These are phyloP conservation scores for Colletotrichum lupini DNA, from an alignment of 2,329 filamentous ascomycete species.

Conservation along the genomic window DNA sequence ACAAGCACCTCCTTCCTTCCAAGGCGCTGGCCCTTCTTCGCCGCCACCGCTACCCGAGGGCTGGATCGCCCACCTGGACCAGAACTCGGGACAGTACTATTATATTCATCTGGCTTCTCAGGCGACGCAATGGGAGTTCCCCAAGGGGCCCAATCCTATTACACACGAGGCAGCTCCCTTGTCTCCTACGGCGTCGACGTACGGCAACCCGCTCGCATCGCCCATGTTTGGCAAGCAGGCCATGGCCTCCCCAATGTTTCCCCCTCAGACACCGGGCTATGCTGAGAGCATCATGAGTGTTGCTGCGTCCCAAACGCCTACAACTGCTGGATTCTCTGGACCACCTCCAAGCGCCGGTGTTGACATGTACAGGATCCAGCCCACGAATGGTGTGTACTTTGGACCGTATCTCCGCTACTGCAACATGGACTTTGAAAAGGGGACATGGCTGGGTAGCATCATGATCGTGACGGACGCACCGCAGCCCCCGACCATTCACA, in stretches of 20 bases:
- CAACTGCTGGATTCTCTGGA: slow-evolving; percentile 84
- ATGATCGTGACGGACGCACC: slow-evolving; percentile 90
- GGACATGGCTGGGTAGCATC: slow-evolving; percentile 93
- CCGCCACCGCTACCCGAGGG: slow-evolving; percentile 95
- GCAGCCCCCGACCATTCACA: slow-evolving; percentile 94
- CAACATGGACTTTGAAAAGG: slow-evolving; percentile 95
- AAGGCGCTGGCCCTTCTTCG: slow-evolving; percentile 74
- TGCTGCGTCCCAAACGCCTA: slow-evolving; percentile 78
- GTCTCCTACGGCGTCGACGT: slow-evolving; percentile 83
- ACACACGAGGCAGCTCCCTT: slow-evolving; percentile 84
- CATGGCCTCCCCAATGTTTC: slow-evolving; percentile 83
- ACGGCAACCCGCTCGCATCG: slow-evolving; percentile 78
- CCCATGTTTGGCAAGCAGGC: slow-evolving; percentile 76
- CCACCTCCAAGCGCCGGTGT: slow-evolving; percentile 91
- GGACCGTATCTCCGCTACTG: slow-evolving; percentile 95
- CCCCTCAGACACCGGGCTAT: slow-evolving; percentile 85
- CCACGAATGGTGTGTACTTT: slow-evolving; percentile 98
- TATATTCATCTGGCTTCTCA: slow-evolving; percentile 97
- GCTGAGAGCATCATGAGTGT: slow-evolving; percentile 89
- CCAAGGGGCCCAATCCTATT: slow-evolving; percentile 91
- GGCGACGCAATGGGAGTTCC: slow-evolving; percentile 98
- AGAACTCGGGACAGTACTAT: slow-evolving; percentile 97
- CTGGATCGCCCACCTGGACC: slow-evolving; percentile 97
- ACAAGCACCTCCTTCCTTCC: slow-evolving; percentile 55
- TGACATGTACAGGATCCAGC: slow-evolving; percentile 92